Base-by-base conservation (phyloP, 179 eudicot species). In the Carnegiea gigantea region DNA sequence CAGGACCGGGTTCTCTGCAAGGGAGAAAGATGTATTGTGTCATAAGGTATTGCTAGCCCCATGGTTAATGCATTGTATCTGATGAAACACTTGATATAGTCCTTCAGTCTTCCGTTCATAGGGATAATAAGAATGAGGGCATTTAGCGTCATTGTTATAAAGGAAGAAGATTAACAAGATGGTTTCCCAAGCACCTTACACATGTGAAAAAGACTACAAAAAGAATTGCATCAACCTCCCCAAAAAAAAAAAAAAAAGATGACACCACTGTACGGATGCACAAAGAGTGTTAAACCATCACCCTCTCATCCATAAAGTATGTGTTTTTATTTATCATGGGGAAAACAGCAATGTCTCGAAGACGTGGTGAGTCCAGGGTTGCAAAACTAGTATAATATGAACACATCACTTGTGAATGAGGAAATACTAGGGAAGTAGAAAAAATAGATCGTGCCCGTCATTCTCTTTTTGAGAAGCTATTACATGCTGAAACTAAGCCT, bases 91-190 rank as follows among this genome's bases (percentile, higher is more conserved):
- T 68, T 53, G 9, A 23, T 82, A 36, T 77, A 7, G 81, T 54
- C 46, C 80, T 77, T 21, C 70, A 77, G 36, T 75, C 84, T 10
- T 82, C 84, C 9, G 54, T 82, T 46, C 76, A 65, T 30, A 70
- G 84, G 59, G 78, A 36, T 70, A 44, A 80, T 64, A 79, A 40
- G n/a, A 62, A 18, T 3, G 70, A 72, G 4, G n/a, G 18, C 13
- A 30, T 13, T 30, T 3, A 67, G 9, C 30, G 33, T 40, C 77
- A 77, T 44, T 38, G 43, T 0, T 0, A 2, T 3, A 38, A 38
- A 38, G 30, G 30, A 28, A 28, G 30, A 28, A 28, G 0, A 28
- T 28, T 28, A 28, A 28, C 30, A 28, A 28, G 30, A 28, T 28
- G 30, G 30, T 28, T 28, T 28, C 30, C 30, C 30, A 28, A 28